Conservation (phyloP, 768 basidiomycete genomes). For the Phaffia tasmanica region DNA sequence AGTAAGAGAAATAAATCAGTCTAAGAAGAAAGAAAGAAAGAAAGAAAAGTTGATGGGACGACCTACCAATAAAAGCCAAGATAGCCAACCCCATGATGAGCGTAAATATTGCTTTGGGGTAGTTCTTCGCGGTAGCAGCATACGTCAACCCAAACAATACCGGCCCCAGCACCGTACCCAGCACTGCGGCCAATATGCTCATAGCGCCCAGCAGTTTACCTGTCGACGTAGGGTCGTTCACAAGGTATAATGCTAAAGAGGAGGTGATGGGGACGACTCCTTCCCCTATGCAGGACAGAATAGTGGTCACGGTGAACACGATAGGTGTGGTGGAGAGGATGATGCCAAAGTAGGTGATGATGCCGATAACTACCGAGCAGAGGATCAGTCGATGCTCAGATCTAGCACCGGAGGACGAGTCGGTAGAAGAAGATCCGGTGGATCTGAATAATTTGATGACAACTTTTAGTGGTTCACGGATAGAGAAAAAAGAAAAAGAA, state of each 20-base stretch:
- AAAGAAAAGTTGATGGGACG: too few relatives aligned
- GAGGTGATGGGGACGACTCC: slow-evolving; percentile 59
- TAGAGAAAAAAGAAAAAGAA: too few relatives aligned
- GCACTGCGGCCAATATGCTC: slow-evolving; percentile 57
- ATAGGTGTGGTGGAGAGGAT: slow-evolving; percentile 43
- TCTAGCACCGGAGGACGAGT: slow-evolving; percentile 31
- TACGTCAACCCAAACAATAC: slow-evolving; percentile 59
- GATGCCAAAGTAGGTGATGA: slow-evolving; percentile 47
- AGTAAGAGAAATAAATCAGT: too few relatives aligned
- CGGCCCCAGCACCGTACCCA: slow-evolving; percentile 31
- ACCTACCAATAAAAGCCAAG: slow-evolving; percentile 38
- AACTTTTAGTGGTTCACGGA: too few relatives aligned
- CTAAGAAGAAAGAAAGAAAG: too few relatives aligned
- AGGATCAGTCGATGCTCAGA: slow-evolving; percentile 63
- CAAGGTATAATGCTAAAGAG: slow-evolving; percentile 57
- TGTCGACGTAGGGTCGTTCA: slow-evolving; percentile 47
- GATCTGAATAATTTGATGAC: too few relatives aligned
- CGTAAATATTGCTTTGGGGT: slow-evolving; percentile 58
- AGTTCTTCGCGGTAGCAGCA: slow-evolving; percentile 51
- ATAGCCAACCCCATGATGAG: slow-evolving; percentile 49
- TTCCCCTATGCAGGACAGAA: slow-evolving; percentile 50
- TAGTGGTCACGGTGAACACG: slow-evolving; percentile 47
- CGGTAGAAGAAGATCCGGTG: too few relatives aligned
- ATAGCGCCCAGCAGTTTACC: slow-evolving; percentile 72
- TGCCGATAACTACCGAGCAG: slow-evolving; percentile 51